Percentiles rank a stretch among this genome's conserved stretches.
Conservation (phyloP, 345 rosid species). For the Hibiscus syriacus region DNA sequence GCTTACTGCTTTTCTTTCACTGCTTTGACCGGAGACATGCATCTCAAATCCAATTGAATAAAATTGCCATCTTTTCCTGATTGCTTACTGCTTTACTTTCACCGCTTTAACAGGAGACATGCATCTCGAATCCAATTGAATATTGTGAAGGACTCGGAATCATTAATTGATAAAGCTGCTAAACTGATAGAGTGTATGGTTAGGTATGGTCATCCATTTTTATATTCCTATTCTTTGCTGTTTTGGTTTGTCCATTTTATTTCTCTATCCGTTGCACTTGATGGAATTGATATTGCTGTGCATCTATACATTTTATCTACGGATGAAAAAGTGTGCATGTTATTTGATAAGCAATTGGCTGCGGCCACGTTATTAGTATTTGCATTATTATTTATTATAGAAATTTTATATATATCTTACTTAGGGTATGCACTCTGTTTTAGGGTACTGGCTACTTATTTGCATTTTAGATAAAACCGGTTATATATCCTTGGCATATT, state of each 20-base stretch:
- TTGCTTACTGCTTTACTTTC: slow-evolving; percentile 1
- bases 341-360: neutral
- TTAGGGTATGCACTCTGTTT: neutral
- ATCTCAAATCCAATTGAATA: too few relatives aligned
- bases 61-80: neutral
- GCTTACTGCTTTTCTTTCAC: too few relatives aligned
- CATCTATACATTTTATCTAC: neutral
- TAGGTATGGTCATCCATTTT: slow-evolving; percentile 35
- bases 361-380: neutral
- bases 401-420: neutral
- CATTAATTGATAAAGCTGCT: slow-evolving; percentile 53
- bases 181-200: slow-evolving; percentile 48
- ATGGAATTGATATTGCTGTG: neutral
- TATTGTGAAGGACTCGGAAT: slow-evolving; percentile 33
- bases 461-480: slow-evolving; percentile 3
- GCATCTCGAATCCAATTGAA: slow-evolving; percentile 37
- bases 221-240: neutral
- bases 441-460: slow-evolving; percentile 3
- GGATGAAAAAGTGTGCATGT: neutral
- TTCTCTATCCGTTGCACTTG: neutral
- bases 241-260: neutral
- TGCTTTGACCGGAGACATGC: too few relatives aligned
- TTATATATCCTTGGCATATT: neutral
- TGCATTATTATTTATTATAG: neutral
- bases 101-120: slow-evolving; percentile 47